phyloP scores from a whole-genome alignment of 345 rosid species.

The Odontarrhena argentea region DNA sequence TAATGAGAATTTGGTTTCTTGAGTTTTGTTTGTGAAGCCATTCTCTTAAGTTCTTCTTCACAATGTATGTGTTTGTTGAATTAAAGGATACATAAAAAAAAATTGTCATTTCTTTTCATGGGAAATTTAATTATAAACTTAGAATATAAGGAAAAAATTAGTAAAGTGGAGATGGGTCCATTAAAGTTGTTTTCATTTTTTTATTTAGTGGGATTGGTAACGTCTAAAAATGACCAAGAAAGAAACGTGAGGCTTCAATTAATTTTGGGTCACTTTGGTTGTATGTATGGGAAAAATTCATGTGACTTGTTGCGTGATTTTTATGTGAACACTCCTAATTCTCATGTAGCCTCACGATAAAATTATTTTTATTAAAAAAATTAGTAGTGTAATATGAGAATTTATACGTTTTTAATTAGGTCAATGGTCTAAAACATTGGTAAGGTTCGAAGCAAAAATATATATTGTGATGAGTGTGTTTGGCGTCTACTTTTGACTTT shows the following conservation, averaged over 20 bases:
- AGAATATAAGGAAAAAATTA: constrained; percentile 36
- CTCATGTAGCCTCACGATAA: not conserved
- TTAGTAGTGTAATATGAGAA: not conserved
- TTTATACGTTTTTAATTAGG: constrained; percentile 15
- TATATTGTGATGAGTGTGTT: constrained; percentile 29
- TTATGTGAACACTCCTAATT: constrained; percentile 24
- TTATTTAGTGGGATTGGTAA: constrained; percentile 40
- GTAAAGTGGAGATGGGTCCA: constrained; percentile 41
- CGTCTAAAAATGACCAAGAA: constrained; percentile 37
- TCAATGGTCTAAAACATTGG: constrained; percentile 32
- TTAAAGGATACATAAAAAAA: constrained; percentile 33
- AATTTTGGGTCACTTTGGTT: constrained; percentile 18
- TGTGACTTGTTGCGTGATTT: constrained; percentile 43
- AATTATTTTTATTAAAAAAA: not conserved
- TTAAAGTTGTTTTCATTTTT: constrained; percentile 23
- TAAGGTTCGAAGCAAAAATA: constrained; percentile 31
- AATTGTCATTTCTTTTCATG: constrained; percentile 19
- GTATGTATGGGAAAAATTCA: constrained; percentile 31
- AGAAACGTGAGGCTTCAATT: constrained; percentile 39
- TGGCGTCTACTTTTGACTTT: constrained; percentile 43
- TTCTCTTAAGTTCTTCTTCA: constrained; percentile 31
- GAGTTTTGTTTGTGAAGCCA: constrained; percentile 66
- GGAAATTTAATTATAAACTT: constrained; percentile 29
- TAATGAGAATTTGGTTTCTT: constrained; percentile 48
- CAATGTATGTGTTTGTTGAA: constrained; percentile 10